Percentiles rank a stretch among this genome's conserved stretches.
Evolutionary conservation across 164 flowering plant species (phyloP).

Genomic region (Cinnamomum micranthum): DNA sequence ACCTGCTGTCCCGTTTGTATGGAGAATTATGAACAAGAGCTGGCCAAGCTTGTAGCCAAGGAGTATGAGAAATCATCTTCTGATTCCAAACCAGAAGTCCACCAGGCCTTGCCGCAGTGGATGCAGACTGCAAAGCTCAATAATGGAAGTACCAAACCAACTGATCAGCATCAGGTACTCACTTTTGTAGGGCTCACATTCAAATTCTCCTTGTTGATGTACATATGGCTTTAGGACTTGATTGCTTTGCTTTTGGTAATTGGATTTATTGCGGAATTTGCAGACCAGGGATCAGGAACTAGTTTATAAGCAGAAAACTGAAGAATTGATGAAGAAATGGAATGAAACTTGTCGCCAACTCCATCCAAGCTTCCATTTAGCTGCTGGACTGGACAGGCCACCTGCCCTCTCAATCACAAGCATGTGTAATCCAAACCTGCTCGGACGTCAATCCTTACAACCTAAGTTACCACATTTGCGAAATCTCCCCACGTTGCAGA

Average conservation of each 20-base stretch:
- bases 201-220: not conserved
- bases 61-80: slow-evolving; percentile 54
- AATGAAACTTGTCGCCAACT: slow-evolving; percentile 53
- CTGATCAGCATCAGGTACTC: slow-evolving; percentile 44
- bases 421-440: slow-evolving; percentile 37
- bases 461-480: slow-evolving; percentile 43
- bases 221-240: not conserved
- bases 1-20: slow-evolving; percentile 65
- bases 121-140: slow-evolving; percentile 59
- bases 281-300: slow-evolving; percentile 57
- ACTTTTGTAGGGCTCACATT: not conserved
- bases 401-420: slow-evolving; percentile 31
- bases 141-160: slow-evolving; percentile 19
- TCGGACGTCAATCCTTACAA: slow-evolving; percentile 36
- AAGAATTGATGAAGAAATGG: slow-evolving; percentile 83
- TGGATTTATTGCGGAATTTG: not conserved
- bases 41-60: slow-evolving; percentile 34
- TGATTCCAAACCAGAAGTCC: slow-evolving; percentile 46
- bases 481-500: slow-evolving; percentile 35
- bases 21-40: slow-evolving; percentile 66
- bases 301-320: slow-evolving; percentile 49
- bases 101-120: slow-evolving; percentile 72
- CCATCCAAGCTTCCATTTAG: slow-evolving; percentile 62
- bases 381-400: slow-evolving; percentile 30
- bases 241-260: not conserved